phyloP scores from a whole-genome alignment of 2,329 filamentous ascomycete species.

The Blumeria hordei region DNA sequence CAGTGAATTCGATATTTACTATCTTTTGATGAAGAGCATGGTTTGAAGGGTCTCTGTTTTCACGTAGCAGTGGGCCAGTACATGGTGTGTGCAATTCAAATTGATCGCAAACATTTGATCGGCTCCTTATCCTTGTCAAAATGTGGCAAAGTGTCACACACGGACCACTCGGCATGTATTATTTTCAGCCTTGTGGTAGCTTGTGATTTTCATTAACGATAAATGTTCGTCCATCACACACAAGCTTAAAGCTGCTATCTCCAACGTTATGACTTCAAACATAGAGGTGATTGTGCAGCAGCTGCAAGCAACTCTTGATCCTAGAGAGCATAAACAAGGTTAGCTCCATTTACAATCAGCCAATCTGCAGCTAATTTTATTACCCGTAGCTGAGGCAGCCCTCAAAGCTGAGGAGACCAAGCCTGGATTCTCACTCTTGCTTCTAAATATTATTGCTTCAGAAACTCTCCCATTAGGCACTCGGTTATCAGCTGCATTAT shows the following conservation, averaged over 20 bases:
- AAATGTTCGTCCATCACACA: not conserved
- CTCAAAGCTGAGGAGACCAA: conserved; percentile 60
- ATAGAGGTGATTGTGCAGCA: conserved; percentile 49
- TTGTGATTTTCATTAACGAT: not conserved
- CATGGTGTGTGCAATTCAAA: too few species aligned
- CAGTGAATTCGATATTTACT: too few species aligned
- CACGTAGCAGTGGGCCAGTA: too few species aligned
- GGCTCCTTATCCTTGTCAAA: not conserved
- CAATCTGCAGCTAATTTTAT: conserved; percentile 12
- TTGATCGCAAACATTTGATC: too few species aligned
- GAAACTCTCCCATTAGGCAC: conserved; percentile 49
- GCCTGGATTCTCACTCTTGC: conserved; percentile 63
- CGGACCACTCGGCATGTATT: not conserved
- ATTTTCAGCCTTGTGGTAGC: not conserved
- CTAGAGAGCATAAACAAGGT: conserved; percentile 76
- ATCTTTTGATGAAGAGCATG: too few species aligned
- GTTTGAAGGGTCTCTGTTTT: too few species aligned
- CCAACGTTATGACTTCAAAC: conserved; percentile 30
- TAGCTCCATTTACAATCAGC: conserved; percentile 13
- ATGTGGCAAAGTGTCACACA: not conserved
- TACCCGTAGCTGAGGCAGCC: conserved; percentile 45
- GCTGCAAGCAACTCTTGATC: conserved; percentile 76
- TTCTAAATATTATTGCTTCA: conserved; percentile 76
- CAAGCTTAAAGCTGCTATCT: not conserved
- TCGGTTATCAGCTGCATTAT: conserved; percentile 66